Evolutionary conservation across 176 grass and related monocot species (phyloP), one percentile per base, ranked within the genome.

Genomic region (Zea luxurians): DNA sequence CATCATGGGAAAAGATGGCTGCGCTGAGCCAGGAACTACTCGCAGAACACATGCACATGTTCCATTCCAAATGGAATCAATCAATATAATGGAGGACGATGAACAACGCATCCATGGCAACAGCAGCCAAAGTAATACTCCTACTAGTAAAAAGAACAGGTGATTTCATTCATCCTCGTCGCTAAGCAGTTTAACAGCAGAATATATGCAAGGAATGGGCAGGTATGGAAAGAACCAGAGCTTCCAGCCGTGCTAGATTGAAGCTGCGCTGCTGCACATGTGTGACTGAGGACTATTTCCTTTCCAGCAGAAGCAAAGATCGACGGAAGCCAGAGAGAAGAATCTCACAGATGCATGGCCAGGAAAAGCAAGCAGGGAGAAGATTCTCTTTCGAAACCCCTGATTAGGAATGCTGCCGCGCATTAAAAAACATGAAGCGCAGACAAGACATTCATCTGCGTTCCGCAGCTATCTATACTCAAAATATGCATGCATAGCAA

Each of bases 1-100:
- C 92, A 53, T 81, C 85, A 74, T 83, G 83, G 87, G 70, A 85
- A 80, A 93, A 88, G 84, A 86, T 70, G 61, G 65, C 73, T 66
- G 46, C 27, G 6, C 68, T 49, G 80, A 87, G 73, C 48, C 17
- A 73, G 66, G 64, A 91, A 53, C 83, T 46, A 83, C 71, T 63
- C 37, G 7, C 3, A 17, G 16, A 4, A 10, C 75, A 75, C 88
- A 79, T 76, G 83, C 83, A 48, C 74, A 78, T 80, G 48, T 76
- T 78, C 68, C 63, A 70, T 47, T 37, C 20, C 61, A 75, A 83
- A 79, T 15, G 80, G 80, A 75, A 84, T 84, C 81, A 9, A 55
- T 57, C 53, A n/a, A 27, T 27, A 27, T 27, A 27, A 35, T 60
- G 61, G 40, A 69, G 12, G 52, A 57, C 53, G 34, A 65, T 27